Percentiles rank a stretch among this genome's conserved stretches.
Conservation (phyloP, 2,329 filamentous ascomycete species). For the Colletotrichum phormii region DNA sequence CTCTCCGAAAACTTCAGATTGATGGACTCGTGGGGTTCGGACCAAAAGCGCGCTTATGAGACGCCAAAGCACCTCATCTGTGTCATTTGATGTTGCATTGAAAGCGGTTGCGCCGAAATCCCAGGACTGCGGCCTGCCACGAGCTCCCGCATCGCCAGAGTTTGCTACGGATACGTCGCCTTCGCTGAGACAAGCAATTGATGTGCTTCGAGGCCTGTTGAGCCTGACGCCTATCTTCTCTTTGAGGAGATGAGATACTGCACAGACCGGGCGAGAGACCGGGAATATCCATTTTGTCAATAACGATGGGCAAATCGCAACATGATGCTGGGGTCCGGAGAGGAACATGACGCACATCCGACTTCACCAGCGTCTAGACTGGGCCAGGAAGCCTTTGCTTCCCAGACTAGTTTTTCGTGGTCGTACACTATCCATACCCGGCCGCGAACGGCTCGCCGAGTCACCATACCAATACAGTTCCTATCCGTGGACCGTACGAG, state of each 20-base stretch:
- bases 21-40: slow-evolving; percentile 7
- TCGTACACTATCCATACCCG: too few relatives aligned
- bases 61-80: background rate
- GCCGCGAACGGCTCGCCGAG: too few relatives aligned
- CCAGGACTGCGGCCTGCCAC: background rate
- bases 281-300: background rate
- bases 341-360: slow-evolving; percentile 24
- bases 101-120: slow-evolving; percentile 18
- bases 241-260: background rate
- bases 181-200: background rate
- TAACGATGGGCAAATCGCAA: background rate
- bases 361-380: slow-evolving; percentile 27
- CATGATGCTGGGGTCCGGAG: background rate
- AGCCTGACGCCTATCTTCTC: too few relatives aligned
- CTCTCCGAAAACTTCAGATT: slow-evolving; percentile 5
- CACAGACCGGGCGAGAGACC: background rate
- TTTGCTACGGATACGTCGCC: background rate
- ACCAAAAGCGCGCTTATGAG: background rate
- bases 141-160: background rate
- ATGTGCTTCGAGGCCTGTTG: too few relatives aligned
- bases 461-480: background rate
- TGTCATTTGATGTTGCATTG: slow-evolving; percentile 14
- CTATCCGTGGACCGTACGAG: background rate
- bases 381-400: background rate
- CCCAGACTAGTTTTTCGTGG: background rate